phyloP scores from a whole-genome alignment of 495 filamentous ascomycete genomes.

The Thermochaetoides thermophila region DNA sequence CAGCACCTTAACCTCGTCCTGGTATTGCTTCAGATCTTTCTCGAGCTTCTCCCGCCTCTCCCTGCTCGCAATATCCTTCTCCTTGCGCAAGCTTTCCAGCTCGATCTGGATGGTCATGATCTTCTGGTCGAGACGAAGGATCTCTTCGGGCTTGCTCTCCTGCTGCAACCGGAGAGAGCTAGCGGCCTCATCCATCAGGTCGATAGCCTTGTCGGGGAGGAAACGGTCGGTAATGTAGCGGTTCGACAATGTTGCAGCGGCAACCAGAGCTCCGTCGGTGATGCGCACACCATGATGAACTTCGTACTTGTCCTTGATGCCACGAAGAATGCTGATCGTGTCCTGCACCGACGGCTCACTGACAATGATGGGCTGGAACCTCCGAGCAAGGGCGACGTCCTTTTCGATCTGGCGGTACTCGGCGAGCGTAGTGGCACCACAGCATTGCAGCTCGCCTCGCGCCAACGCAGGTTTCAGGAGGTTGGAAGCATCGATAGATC shows the following conservation, averaged over 20 bases:
- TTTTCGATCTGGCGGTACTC: slow-evolving; percentile 93
- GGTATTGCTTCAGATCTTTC: slow-evolving; percentile 51
- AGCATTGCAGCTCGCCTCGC: slow-evolving; percentile 85
- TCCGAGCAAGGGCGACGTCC: slow-evolving; percentile 78
- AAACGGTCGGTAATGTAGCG: slow-evolving; percentile 95
- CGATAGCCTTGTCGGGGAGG: slow-evolving; percentile 91
- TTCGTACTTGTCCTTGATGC: slow-evolving; percentile 94
- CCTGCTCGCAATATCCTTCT: slow-evolving; percentile 73
- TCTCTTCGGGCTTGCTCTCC: slow-evolving; percentile 90
- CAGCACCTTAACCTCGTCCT: slow-evolving; percentile 51
- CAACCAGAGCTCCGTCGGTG: slow-evolving; percentile 80
- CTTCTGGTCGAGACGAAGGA: slow-evolving; percentile 75
- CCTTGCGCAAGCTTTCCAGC: slow-evolving; percentile 86
- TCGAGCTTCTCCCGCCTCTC: slow-evolving; percentile 84
- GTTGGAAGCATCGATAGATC: slow-evolving; percentile 92
- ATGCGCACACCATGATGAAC: slow-evolving; percentile 92
- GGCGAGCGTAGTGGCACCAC: slow-evolving; percentile 81
- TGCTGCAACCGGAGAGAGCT: slow-evolving; percentile 83
- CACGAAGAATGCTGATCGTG: slow-evolving; percentile 88
- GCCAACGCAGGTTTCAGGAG: slow-evolving; percentile 88
- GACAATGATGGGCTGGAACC: slow-evolving; percentile 88
- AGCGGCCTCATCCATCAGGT: slow-evolving; percentile 90
- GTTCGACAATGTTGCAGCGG: slow-evolving; percentile 83
- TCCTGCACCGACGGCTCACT: slow-evolving; percentile 80
- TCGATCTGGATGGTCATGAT: slow-evolving; percentile 98